Conservation (phyloP, 164 flowering plant species). For the Liriodendron chinense region DNA sequence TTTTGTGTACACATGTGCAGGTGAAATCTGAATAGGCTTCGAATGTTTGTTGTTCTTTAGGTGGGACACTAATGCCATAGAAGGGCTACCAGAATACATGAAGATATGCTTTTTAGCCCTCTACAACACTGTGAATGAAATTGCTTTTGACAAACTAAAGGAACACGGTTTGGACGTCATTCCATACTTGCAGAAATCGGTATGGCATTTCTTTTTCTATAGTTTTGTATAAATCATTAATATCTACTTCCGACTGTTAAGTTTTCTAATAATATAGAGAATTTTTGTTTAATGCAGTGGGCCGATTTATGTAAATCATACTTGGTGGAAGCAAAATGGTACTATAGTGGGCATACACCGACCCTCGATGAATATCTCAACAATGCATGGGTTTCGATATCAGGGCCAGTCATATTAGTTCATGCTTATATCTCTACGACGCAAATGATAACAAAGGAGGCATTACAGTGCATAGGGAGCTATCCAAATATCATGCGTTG, state of each 20-base stretch:
- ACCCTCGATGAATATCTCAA: constrained; percentile 11
- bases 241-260: neutral
- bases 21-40: too few relatives aligned
- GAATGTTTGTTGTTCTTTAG: neutral
- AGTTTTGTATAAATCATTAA: too few relatives aligned
- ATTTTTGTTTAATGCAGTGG: neutral
- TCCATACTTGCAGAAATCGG: neutral
- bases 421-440: constrained; percentile 7
- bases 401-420: constrained; percentile 15
- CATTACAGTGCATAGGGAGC: constrained; percentile 5
- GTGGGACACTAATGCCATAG: neutral
- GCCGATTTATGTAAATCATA: neutral
- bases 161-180: neutral
- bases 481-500: constrained; percentile 5
- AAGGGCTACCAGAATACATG: neutral
- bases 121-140: neutral
- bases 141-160: neutral
- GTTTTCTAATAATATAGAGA: neutral
- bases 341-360: constrained; percentile 14
- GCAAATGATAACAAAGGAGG: constrained; percentile 12
- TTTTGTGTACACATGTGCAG: too few relatives aligned
- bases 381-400: constrained; percentile 15
- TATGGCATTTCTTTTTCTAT: neutral
- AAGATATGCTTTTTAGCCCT: neutral
- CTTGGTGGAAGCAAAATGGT: constrained; percentile 13